Base-by-base conservation (phyloP, 2,329 filamentous ascomycete species). In the Phaeosphaeria sp. region DNA sequence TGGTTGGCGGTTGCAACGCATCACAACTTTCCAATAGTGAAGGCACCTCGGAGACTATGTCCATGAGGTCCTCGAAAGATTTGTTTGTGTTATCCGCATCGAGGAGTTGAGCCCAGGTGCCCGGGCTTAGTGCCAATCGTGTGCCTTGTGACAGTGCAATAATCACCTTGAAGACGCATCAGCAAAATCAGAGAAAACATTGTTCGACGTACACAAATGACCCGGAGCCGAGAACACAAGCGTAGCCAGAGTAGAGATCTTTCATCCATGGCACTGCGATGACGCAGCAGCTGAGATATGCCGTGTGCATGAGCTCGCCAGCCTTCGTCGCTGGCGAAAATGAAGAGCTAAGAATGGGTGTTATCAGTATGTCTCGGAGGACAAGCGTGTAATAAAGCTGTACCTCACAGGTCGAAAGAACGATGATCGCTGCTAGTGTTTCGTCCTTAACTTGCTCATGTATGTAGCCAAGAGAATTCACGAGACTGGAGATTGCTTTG, bases 371-470 rank as follows among this genome's bases (percentile, higher is more conserved):
- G 18, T 9, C 21, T 21, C 1, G n/a, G 21, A 6, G 7, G 7
- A 13, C 9, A 22, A 10, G 21, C n/a, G 3, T 6, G 7, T 13
- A 18, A 44, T 20, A 10, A 13, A 17, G 6, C 18, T 21, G 6
- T 44, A 44, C 42, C 55, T 58, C 55, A 44, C 46, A 53, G 33
- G 55, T 58, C 5, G 55, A 58, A 18, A 58, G 50, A 33, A 58
- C 44, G 15, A 46, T 18, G 42, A 58, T 53, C 7, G 55, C 43
- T 20, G 55, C 55, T 25, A 58, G 50, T 18, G 46, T 46, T 41
- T 54, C 48, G 43, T 50, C 44, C 41, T 44, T 43, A 33, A 20
- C 22, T 21, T 23, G 18, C 15, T 36, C 36, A 10, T 18, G 21
- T 11, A 5, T 2, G n/a, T 30, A 18, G 17, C 5, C 46, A 7